Evolutionary conservation across 805 yeast species (phyloP).

Genomic region (Saccharomycopsis malanga): DNA sequence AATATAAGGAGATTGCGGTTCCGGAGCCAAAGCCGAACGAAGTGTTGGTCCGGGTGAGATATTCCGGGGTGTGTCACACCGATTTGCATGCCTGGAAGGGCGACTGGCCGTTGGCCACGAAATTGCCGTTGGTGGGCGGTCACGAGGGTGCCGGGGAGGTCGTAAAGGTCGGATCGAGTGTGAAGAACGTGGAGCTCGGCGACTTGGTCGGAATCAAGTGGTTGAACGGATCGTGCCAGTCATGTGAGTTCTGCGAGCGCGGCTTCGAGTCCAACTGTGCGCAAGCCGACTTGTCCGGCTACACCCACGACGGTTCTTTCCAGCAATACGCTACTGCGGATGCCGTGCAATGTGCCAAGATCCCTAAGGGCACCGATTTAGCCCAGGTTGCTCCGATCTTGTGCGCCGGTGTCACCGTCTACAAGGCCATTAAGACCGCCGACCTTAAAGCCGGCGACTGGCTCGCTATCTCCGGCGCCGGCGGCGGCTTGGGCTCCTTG

Average conservation of each 20-base stretch:
- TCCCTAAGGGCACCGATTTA: constrained; percentile 65
- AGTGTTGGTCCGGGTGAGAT: constrained; percentile 49
- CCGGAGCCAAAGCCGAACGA: constrained; percentile 54
- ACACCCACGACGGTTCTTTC: constrained; percentile 65
- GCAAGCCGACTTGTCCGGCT: constrained; percentile 45
- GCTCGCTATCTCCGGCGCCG: constrained; percentile 56
- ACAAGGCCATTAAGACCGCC: constrained; percentile 51
- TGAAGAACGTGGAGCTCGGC: constrained; percentile 49
- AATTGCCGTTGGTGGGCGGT: constrained; percentile 58
- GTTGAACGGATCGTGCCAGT: constrained; percentile 56
- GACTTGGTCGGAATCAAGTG: constrained; percentile 59
- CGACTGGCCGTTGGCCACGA: constrained; percentile 54
- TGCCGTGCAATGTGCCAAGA: constrained; percentile 76
- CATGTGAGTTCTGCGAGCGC: constrained; percentile 51
- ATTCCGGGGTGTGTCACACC: constrained; percentile 62
- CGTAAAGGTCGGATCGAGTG: constrained; percentile 50
- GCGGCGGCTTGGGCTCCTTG: constrained; percentile 55
- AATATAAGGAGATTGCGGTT: constrained; percentile 48
- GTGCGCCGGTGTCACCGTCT: constrained; percentile 59
- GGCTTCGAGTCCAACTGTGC: constrained; percentile 51
- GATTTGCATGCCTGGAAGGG: constrained; percentile 65
- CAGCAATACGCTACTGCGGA: constrained; percentile 86
- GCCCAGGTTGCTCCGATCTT: constrained; percentile 61
- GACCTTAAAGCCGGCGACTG: constrained; percentile 45
- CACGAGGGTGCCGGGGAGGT: constrained; percentile 66